Base-by-base conservation (phyloP, 768 basidiomycete genomes). In the Panus rudis region DNA sequence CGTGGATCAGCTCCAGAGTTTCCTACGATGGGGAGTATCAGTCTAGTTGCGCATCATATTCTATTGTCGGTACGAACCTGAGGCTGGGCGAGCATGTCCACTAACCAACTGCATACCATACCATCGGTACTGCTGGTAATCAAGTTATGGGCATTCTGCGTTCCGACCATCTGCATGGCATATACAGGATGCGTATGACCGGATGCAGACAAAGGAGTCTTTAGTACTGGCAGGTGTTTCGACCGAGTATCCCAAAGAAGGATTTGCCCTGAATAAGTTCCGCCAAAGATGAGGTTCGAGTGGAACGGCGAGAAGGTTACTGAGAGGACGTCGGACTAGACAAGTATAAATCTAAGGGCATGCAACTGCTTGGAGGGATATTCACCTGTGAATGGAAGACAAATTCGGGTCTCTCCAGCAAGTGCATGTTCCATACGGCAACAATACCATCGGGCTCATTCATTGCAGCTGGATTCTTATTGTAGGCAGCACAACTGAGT, bases 131-230 rank as follows among this genome's bases (percentile, higher is more conserved):
- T 96, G 55, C 87, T 90, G 10, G 92, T 92, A 51, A 99, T 92
- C 46, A 99, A 67, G 58, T 96, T 98, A 63, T 98, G 93, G 1
- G 96, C 96, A 60, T 98, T 97, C 64, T 98, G 96, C 2, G 96
- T 96, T 7, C 96, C 96, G 14, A 98, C 89, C 83, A 97, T 92
- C 52, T 88, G 83, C 84, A 99, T 96, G 0, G 91, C 88, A 66
- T 99, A 99, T 28, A 99, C 90, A 1, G 96, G 96, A 64, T 99
- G 94, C 3, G 96, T 98, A 59, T 99, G 96, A 0, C 96, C 96
- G 22, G 91, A 82, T 2, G 93, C 91, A 13, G 93, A 96, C 30
- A 98, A 65, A 0, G 96, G 96, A 4, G 96, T 96, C 68, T 98
- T 99, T 38, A 97, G 70, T 3, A 98, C 92, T 0, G 96, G 96